Evolutionary conservation across 108 stramenopile species (phyloP), one percentile per base, ranked within the genome.

Genomic region (Pseudonitzschia multiseries): DNA sequence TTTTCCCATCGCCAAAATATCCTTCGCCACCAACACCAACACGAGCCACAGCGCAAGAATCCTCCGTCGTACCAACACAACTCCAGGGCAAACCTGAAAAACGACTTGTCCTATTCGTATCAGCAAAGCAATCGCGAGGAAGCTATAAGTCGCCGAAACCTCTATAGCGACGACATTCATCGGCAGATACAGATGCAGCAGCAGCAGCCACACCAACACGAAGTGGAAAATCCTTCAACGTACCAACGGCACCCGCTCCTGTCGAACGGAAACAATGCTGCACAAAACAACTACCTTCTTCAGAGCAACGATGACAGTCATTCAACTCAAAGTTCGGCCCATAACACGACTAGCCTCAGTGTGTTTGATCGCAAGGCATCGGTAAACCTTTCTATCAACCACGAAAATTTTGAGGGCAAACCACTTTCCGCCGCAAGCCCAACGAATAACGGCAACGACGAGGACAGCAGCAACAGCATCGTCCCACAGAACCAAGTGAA

Each of bases 101-200:
- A 56, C 54, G 54, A 56, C 24, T 24, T 56, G 24, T 56, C 54
- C 22, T 22, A 56, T 56, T 56, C 54, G 54, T 56, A 56, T 24
- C 54, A 56, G 54, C 54, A 56, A 56, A 26, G 54, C 54, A 10
- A 24, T 20, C 22, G 24, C 22, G 22, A 26, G 54, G 24, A 26
- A 2, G 21, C 4, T 6, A 36, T 0, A 20, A 56, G 10, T 3
- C 2, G 2, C 54, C 54, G 10, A 26, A 26, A 26, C 22, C 12
- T 2, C n/a, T 12, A 2, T 24, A 10, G 26, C 22, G 9, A 2
- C 22, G 24, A 56, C 24, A 24, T 22, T 26, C 2, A 12, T 24
- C 21, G 10, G 2, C 21, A 56, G 54, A 51, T 17, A 3, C 50
- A 51, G 2, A 4, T 20, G 21, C 9, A 26, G 54, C 22, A 56